These are phyloP conservation scores for Dillenia turbinata DNA, from an alignment of 164 flowering plant genomes.

Conservation along the genomic window DNA sequence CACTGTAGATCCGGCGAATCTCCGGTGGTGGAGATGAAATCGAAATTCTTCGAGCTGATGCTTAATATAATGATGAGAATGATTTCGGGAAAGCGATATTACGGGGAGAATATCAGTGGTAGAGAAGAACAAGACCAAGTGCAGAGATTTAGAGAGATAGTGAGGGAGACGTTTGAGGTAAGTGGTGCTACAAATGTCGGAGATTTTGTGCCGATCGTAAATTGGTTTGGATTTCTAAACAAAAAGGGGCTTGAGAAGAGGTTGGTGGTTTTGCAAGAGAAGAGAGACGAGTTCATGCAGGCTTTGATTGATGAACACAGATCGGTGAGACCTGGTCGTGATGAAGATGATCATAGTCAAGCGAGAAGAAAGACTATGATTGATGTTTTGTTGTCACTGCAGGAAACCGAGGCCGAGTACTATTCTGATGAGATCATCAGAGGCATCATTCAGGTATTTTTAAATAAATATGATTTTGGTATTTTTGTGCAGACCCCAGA, in stretches of 20 bases:
- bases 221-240: conserved; percentile 17
- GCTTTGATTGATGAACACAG: conserved; percentile 34
- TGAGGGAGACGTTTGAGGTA: conserved; percentile 11
- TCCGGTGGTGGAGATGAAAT: conserved; percentile 26
- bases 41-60: conserved; percentile 28
- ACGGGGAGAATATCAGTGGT: conserved; percentile 19
- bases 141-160: conserved; percentile 18
- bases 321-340: background rate
- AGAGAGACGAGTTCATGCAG: conserved; percentile 38
- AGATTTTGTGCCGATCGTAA: conserved; percentile 31
- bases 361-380: conserved; percentile 12
- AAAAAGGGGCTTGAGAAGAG: conserved; percentile 18
- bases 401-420: conserved; percentile 28
- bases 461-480: background rate
- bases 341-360: background rate
- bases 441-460: conserved; percentile 36
- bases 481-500: background rate
- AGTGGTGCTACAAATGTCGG: conserved; percentile 9
- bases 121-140: conserved; percentile 23
- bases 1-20: background rate
- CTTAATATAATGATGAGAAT: conserved; percentile 45
- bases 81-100: conserved; percentile 49
- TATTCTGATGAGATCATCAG: conserved; percentile 40
- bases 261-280: conserved; percentile 16
- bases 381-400: conserved; percentile 23